Base-by-base conservation (phyloP, 2,329 filamentous ascomycete genomes). In the Periconia digitata region DNA sequence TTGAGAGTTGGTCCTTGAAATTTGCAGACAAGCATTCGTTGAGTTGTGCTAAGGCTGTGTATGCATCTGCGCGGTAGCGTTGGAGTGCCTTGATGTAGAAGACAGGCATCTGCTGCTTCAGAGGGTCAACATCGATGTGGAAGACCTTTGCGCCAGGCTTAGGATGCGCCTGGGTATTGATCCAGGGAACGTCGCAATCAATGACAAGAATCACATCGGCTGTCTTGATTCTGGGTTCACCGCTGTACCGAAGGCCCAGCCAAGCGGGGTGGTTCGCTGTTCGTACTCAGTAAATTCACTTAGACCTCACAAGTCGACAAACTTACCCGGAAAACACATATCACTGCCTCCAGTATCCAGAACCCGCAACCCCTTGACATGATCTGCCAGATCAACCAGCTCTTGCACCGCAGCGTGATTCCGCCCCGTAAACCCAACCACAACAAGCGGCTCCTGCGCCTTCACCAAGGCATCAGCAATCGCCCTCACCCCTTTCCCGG, bases 131-230 rank as follows among this genome's bases (percentile, higher is more conserved):
- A 56, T 88, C 85, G 42, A 88, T 74, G 57, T 88, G 85, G 48
- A 82, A 79, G 53, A 88, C 81, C 50, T 77, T 82, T 2, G 84
- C 79, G 6, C 74, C 71, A 1, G 74, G 68, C 3, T 74, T 77
- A 0, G 85, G 85, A 39, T 79, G 78, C 71, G 81, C 85, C 51
- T 84, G 83, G 0, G 90, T 94, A n/a, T 86, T 85, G 46, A 96
- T 91, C 90, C 91, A 96, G 0, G 92, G 92, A 0, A 96, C 90
- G 64, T 96, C 92, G 55, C 90, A 95, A 70, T 96, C 88, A 20
- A 95, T 66, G 2, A 96, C 86, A 1, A 96, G 58, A 50, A 96
- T 95, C 10, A 90, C 82, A 67, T 96, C 92, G 0, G 92, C 90
- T 0, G 83, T 83, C 49, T 79, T 81, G 65, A 96, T 89, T 36